These are phyloP conservation scores for Aureobasidium musti DNA, from an alignment of 2,329 filamentous ascomycete genomes.

Conservation along the genomic window DNA sequence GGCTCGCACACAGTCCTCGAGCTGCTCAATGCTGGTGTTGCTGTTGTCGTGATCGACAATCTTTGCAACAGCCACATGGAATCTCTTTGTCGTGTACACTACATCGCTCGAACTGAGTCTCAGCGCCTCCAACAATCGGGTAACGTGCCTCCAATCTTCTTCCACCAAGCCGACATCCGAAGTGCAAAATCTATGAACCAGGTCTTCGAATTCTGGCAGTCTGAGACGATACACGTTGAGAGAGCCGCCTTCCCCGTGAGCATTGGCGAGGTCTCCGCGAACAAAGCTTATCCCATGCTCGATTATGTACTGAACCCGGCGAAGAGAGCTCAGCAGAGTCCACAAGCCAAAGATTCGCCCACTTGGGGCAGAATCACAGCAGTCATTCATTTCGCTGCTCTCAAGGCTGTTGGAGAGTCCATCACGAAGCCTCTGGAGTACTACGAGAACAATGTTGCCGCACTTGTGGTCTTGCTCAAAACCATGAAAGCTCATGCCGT, in stretches of 20 bases:
- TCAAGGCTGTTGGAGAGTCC: slow-evolving; percentile 66
- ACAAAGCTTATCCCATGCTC: slow-evolving; percentile 24
- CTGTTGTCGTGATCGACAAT: slow-evolving; percentile 53
- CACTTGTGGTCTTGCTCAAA: slow-evolving; percentile 61
- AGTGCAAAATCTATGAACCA: slow-evolving; percentile 45
- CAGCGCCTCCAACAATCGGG: slow-evolving; percentile 43
- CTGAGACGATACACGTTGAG: slow-evolving; percentile 13
- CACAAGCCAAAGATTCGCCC: slow-evolving; percentile 35
- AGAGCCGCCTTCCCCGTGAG: slow-evolving; percentile 43
- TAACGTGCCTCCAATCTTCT: slow-evolving; percentile 48
- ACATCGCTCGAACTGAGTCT: slow-evolving; percentile 43
- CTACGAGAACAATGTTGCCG: slow-evolving; percentile 68
- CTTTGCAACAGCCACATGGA: slow-evolving; percentile 46
- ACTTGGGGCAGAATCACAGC: slow-evolving; percentile 57
- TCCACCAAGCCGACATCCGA: slow-evolving; percentile 54
- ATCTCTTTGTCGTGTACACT: slow-evolving; percentile 44
- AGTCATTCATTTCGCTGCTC: slow-evolving; percentile 70
- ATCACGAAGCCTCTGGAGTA: slow-evolving; percentile 63
- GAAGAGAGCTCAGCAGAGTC: slow-evolving; percentile 29
- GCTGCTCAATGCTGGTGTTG: slow-evolving; percentile 56
- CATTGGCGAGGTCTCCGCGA: slow-evolving; percentile 14
- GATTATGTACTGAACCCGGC: slow-evolving; percentile 5
- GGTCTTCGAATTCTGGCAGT: slow-evolving; percentile 40
- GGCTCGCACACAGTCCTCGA: slow-evolving; percentile 59
- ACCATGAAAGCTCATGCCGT: slow-evolving; percentile 61